Base-by-base conservation (phyloP, 495 filamentous ascomycete species). In the Neurospora sp. region DNA sequence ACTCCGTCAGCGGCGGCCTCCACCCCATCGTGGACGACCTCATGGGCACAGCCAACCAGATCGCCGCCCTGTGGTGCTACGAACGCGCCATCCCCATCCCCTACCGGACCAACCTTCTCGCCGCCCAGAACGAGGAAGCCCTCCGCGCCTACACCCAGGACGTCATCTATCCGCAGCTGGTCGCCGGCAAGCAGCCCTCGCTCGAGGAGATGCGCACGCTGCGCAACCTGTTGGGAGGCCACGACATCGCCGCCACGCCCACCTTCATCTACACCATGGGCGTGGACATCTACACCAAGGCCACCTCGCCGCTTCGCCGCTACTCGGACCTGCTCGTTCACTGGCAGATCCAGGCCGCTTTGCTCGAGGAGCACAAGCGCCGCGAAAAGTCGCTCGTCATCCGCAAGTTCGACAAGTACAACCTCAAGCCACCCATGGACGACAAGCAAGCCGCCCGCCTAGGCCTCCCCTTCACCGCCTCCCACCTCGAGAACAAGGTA, bases 311-410 rank as follows among this genome's bases (percentile, higher is more conserved):
- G 3, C 85, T 99, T 9, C 92, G 96, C 20, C 88, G 96, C 39
- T 97, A 91, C 82, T 82, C 83, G 18, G 96, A 99, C 80, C 81
- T 98, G 75, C 83, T 98, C n/a, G 85, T 88, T 1, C 94, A 97
- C 80, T 98, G 93, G 87, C 95, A 98, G 77, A 94, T 99, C 75
- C 91, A 96, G 80, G 90, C 93, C 0, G 91, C 91, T 0, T 79
- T 98, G 46, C 86, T 90, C 9, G 88, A 92, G 78, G 94, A 96
- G 83, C 82, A 86, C 23, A 81, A 84, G 40, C 84, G 84, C 8
- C 88, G 89, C 14, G 75, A 73, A 72, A 41, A 46, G 62, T 77
- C 23, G 69, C 54, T 66, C 14, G 54, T 66, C 54, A 66, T 27
- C 7, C 54, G 54, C 54, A 66, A 35, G 3, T 66, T 66, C 27